Evolutionary conservation across 2,329 filamentous ascomycete genomes (phyloP), one percentile per base, ranked within the genome.

Genomic region (Aspergillus fumigatiaffinis): DNA sequence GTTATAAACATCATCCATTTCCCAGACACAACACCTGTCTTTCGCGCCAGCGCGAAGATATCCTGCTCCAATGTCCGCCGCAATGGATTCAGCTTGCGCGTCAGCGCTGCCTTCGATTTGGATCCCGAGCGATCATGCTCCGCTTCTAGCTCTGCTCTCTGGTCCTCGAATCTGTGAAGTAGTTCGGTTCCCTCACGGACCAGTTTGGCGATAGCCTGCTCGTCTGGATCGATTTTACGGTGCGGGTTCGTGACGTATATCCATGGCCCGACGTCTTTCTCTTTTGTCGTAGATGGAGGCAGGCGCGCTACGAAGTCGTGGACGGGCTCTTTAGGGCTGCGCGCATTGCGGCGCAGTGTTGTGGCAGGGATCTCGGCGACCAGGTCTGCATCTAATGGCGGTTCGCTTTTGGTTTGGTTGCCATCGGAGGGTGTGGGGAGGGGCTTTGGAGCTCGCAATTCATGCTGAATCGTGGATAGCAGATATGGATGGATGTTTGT

Each of bases 191-290:
- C 88, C 17, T 79, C 80, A 23, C 80, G 71, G 2, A 78, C 74
- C 41, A 90, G 83, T 0, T 78, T 72, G 0, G 69, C 60, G 1
- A 83, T 66, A 42, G 83, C 78, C 5, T 77, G 77, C 56, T 59
- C 56, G 71, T 77, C 48, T 67, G 61, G 17, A 73, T 73, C 4
- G 73, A 71, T 3, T 70, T 67, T 59, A 77, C 77, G 52, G 23
- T 66, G 63, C 0, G 87, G 88, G 69, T 91, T 91, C 53, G 81
- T 82, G 46, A 89, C 83, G 77, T 83, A 91, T 50, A 96, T 90
- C 88, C 90, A 94, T 0, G 82, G 82, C 2, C 81, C 78, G 0
- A 75, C 63, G 0, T 66, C 66, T 1, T 71, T 73, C 3, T 74
- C 70, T 2, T 77, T 72, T 1, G 86, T 89, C 1, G 82, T 87